A percentile compares a stretch with the other conserved stretches of the same genome.
phyloP scores from a whole-genome alignment of 1,284 basidiomycete species.

The Somion occarium region DNA sequence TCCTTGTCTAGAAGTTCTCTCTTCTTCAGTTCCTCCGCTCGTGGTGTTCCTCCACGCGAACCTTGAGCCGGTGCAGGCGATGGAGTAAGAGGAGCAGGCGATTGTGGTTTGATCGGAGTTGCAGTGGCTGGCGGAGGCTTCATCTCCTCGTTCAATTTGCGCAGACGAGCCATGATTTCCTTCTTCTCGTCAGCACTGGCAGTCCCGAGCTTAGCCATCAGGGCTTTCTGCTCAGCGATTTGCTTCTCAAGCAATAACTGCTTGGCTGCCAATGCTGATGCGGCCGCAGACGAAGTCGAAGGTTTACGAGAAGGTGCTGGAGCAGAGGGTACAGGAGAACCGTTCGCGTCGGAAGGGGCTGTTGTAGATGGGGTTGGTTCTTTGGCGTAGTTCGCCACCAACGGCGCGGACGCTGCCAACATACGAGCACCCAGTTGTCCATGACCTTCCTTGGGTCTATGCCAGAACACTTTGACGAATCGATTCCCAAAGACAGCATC shows the following conservation, averaged over 20 bases:
- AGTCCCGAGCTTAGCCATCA: slow-evolving; percentile 69
- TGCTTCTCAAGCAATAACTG: slow-evolving; percentile 78
- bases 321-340: slow-evolving; percentile 2
- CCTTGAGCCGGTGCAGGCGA: slow-evolving; percentile 10
- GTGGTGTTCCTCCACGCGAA: slow-evolving; percentile 25
- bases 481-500: slow-evolving; percentile 92
- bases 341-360: slow-evolving; percentile 21
- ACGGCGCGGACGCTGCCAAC: slow-evolving; percentile 71
- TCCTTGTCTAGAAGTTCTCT: slow-evolving; percentile 72
- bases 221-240: slow-evolving; percentile 85
- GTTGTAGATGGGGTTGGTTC: background rate
- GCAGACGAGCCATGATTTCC: slow-evolving; percentile 70
- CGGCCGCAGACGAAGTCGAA: slow-evolving; percentile 31
- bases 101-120: slow-evolving; percentile 20
- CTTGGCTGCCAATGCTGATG: slow-evolving; percentile 59
- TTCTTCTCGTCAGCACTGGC: slow-evolving; percentile 77
- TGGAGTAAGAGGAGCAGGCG: slow-evolving; percentile 16
- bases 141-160: slow-evolving; percentile 82
- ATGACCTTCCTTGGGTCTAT: slow-evolving; percentile 85
- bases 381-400: slow-evolving; percentile 56
- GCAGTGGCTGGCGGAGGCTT: slow-evolving; percentile 35
- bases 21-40: slow-evolving; percentile 47
- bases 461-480: slow-evolving; percentile 95
- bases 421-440: slow-evolving; percentile 71
- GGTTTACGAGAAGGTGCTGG: background rate